Base-by-base conservation (phyloP, 2,329 filamentous ascomycete species). In the Ophiocordyceps robertsii region DNA sequence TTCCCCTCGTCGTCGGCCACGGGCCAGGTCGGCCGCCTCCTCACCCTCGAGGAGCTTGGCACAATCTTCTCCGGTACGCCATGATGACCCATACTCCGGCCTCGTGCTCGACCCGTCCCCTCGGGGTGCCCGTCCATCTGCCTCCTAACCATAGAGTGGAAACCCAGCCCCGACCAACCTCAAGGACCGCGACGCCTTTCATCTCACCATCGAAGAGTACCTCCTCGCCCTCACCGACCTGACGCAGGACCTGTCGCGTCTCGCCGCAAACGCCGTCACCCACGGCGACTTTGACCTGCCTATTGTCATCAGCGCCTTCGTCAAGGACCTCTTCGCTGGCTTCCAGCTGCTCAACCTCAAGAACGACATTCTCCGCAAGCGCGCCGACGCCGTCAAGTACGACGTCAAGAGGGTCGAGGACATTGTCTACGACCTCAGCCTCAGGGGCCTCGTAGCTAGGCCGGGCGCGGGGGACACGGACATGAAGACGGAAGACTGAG, bases 281-380 rank as follows among this genome's bases (percentile, higher is more conserved):
- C 70, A 95, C 32, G 88, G 88, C 45, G 89, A 98, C 63, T 88
- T 89, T 54, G 72, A 77, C 44, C 76, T 92, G 46, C 92, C 92
- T 16, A 72, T 95, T 43, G 80, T 84, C 58, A 95, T 96, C 62
- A 86, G 84, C 60, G 75, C 78, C 49, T 96, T 96, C 60, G 80
- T 95, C 68, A 95, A 95, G 68, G 89, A 96, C 57, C 66, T 98
- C 32, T 90, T 95, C 54, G 86, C 89, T 3, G 92, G 90, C 14
- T 98, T 98, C 66, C 92, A 96, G 72, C 77, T 96, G 51, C 75
- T 98, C 51, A 98, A 98, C 60, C 71, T 98, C 52, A 96, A 96
- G 73, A 98, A 98, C 56, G 92, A 98, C 60, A 80, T 80, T 19
- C 65, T 98, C 56, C 76, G 92, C 46, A 86, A 88, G 66, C 75